Evolutionary conservation across 495 filamentous ascomycete genomes (phyloP).

Genomic region (Daldinia loculata): DNA sequence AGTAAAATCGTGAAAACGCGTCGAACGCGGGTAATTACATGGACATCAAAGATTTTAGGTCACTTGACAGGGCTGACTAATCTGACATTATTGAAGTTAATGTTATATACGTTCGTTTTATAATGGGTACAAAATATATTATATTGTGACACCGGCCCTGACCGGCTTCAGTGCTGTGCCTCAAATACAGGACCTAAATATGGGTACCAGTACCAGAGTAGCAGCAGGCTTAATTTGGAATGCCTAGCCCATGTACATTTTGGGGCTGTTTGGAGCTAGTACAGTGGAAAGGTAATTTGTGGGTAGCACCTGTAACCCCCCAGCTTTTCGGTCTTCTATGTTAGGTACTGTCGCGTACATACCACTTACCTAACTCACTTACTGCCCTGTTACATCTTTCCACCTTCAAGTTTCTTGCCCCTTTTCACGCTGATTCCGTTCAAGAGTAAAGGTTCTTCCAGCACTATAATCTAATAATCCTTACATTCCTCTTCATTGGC

Average conservation of each 20-base stretch:
- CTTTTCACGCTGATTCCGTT: slow-evolving; percentile 7
- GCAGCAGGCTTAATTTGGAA: too few species aligned
- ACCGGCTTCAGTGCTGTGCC: too few species aligned
- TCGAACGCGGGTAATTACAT: too few species aligned
- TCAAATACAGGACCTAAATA: too few species aligned
- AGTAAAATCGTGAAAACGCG: too few species aligned
- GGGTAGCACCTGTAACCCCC: neutral
- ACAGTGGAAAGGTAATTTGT: neutral
- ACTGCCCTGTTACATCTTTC: slow-evolving; percentile 14
- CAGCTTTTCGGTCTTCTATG: slow-evolving; percentile 6
- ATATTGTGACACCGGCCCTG: too few species aligned
- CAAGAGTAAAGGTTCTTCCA: neutral
- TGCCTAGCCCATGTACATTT: neutral
- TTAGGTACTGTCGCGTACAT: slow-evolving; percentile 1
- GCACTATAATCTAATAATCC: slow-evolving; percentile 21
- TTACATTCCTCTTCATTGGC: slow-evolving; percentile 3
- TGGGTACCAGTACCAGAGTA: too few species aligned
- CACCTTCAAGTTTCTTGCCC: slow-evolving; percentile 24
- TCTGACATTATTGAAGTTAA: too few species aligned
- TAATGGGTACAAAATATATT: too few species aligned
- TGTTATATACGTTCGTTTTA: too few species aligned
- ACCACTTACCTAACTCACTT: neutral
- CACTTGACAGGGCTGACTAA: too few species aligned
- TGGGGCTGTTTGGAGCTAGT: neutral
- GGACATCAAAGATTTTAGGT: too few species aligned